A percentile compares a stretch with the other conserved stretches of the same genome.
phyloP scores from a whole-genome alignment of 106 monocot genomes.

The Agapanthus africanus region DNA sequence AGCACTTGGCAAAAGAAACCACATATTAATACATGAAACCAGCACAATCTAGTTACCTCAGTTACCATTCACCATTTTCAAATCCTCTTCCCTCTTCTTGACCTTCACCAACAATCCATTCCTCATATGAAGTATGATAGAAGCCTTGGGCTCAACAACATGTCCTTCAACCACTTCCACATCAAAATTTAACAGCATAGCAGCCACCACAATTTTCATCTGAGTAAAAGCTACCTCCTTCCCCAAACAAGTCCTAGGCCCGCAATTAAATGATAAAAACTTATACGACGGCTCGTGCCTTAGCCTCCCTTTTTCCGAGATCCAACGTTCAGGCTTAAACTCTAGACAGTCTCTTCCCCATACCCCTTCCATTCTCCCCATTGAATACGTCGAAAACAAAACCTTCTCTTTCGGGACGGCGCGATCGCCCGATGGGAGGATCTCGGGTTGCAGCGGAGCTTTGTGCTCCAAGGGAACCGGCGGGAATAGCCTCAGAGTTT shows the following conservation, averaged over 20 bases:
- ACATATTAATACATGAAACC: no score
- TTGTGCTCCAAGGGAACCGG: constrained; percentile 54
- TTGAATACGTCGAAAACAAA: constrained; percentile 29
- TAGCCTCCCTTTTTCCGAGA: constrained; percentile 30
- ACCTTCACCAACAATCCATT: no score
- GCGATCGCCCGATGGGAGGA: constrained; percentile 36
- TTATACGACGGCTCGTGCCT: constrained; percentile 58
- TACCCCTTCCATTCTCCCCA: constrained; percentile 48
- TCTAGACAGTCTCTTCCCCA: constrained; percentile 71
- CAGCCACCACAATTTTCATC: constrained; percentile 39
- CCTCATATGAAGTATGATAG: no score
- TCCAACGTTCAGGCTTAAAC: constrained; percentile 62
- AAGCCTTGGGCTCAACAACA: no score
- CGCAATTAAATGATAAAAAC: constrained; percentile 64
- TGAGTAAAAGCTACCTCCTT: constrained; percentile 46
- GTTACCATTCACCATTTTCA: no score
- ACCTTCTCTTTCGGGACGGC: constrained; percentile 22
- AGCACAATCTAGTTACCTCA: no score
- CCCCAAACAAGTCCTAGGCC: constrained; percentile 69
- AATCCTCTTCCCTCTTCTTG: constrained; percentile 22
- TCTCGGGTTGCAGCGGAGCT: constrained; percentile 15
- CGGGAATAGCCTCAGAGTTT: constrained; percentile 51
- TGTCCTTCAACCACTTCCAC: no score
- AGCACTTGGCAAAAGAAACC: no score
- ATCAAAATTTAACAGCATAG: no score